Conservation (phyloP, 495 filamentous ascomycete genomes). For the Trichocladium uniseriatum region DNA sequence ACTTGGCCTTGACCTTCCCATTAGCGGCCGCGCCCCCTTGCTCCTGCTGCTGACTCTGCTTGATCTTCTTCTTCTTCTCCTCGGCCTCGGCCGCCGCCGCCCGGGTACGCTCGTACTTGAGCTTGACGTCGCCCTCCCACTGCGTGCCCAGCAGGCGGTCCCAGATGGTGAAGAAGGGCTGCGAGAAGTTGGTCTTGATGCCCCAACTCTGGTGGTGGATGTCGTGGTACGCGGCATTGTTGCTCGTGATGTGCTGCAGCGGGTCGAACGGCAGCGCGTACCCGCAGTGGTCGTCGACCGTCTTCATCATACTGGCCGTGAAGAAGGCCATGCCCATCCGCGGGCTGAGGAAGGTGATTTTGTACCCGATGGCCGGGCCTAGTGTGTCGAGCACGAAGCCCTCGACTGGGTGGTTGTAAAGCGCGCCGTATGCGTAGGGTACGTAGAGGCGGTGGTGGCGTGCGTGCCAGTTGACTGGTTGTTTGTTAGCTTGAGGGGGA, state of each 20-base stretch:
- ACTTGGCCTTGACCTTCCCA: not conserved
- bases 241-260: slow-evolving; percentile 77
- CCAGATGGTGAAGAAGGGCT: slow-evolving; percentile 86
- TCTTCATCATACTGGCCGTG: slow-evolving; percentile 78
- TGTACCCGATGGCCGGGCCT: slow-evolving; percentile 73
- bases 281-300: slow-evolving; percentile 94
- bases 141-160: slow-evolving; percentile 61
- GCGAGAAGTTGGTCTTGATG: slow-evolving; percentile 72
- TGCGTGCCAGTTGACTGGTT: slow-evolving; percentile 73
- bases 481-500: not conserved
- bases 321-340: slow-evolving; percentile 83
- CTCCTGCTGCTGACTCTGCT: too few species aligned
- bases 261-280: slow-evolving; percentile 95
- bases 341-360: slow-evolving; percentile 63
- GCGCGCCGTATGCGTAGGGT: slow-evolving; percentile 91
- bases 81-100: slow-evolving; percentile 29
- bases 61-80: slow-evolving; percentile 6
- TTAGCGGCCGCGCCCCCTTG: not conserved
- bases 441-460: slow-evolving; percentile 94
- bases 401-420: slow-evolving; percentile 93
- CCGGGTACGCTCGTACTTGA: slow-evolving; percentile 36
- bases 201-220: slow-evolving; percentile 99
- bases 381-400: slow-evolving; percentile 88
- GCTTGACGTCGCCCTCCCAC: slow-evolving; percentile 53
- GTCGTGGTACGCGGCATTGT: slow-evolving; percentile 93